A percentile compares a stretch with the other conserved stretches of the same genome.
Conservation (phyloP, 176 grass and related monocot species). For the Oryza coarctata region DNA sequence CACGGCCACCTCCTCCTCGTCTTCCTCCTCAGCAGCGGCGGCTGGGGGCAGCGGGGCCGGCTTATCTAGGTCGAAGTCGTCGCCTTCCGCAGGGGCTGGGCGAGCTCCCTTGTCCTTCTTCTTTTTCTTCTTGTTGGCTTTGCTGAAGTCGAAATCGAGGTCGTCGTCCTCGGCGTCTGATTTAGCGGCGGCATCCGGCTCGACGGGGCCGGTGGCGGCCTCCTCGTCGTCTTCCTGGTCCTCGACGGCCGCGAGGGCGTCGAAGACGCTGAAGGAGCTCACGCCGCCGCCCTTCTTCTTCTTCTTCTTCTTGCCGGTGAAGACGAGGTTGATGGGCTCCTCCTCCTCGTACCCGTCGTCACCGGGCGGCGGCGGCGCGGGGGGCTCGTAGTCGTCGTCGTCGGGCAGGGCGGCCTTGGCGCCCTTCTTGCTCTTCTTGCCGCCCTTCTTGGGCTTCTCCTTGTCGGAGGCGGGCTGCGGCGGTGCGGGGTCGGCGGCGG, state of each 20-base stretch:
- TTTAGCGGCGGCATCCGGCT: constrained; percentile 28
- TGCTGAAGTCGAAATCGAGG: constrained; percentile 63
- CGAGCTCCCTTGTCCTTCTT: constrained; percentile 55
- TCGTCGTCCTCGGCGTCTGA: constrained; percentile 43
- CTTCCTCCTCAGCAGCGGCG: constrained; percentile 24
- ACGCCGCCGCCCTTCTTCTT: constrained; percentile 66
- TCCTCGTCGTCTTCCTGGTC: constrained; percentile 46
- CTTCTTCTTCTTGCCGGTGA: constrained; percentile 95
- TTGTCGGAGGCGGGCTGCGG: constrained; percentile 42
- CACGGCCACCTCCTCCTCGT: constrained; percentile 16
- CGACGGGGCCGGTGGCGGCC: not conserved
- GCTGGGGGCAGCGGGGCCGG: not conserved
- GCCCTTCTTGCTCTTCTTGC: constrained; percentile 79
- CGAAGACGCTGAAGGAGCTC: constrained; percentile 54
- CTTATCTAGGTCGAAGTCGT: constrained; percentile 22
- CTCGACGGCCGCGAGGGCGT: constrained; percentile 51
- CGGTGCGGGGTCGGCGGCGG: constrained; percentile 35
- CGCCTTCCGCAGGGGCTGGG: constrained; percentile 1
- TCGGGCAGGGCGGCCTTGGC: constrained; percentile 44
- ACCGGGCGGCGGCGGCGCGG: not conserved
- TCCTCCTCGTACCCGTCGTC: constrained; percentile 45
- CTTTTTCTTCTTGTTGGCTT: constrained; percentile 76
- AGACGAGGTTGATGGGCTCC: constrained; percentile 60
- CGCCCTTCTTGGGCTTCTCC: constrained; percentile 45
- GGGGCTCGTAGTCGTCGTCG: constrained; percentile 54